phyloP scores from a whole-genome alignment of 164 flowering plant species.

The Sextonia rubra region DNA sequence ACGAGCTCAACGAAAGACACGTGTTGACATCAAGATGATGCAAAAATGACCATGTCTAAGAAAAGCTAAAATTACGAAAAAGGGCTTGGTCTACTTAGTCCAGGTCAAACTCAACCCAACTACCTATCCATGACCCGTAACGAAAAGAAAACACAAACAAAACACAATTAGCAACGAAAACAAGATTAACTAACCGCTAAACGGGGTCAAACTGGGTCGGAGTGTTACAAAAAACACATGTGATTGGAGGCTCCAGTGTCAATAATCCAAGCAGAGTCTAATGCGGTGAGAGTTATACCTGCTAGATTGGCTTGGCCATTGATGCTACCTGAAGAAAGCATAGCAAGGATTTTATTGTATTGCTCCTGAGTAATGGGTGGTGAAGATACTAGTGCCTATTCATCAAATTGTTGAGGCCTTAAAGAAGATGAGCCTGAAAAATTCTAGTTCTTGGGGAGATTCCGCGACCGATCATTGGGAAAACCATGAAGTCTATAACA shows the following conservation, averaged over 20 bases:
- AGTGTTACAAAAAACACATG: neutral
- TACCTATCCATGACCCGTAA: too few species aligned
- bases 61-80: too few species aligned
- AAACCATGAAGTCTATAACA: too few species aligned
- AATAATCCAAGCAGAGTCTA: slow-evolving; percentile 1
- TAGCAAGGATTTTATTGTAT: neutral
- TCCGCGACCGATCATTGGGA: neutral
- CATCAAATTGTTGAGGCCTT: neutral
- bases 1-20: too few species aligned
- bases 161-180: too few species aligned
- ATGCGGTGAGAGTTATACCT: neutral
- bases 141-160: too few species aligned
- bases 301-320: neutral
- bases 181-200: too few species aligned
- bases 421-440: neutral
- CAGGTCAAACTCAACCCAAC: too few species aligned
- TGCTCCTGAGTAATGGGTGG: neutral
- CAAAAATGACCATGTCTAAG: too few species aligned
- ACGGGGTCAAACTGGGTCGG: too few species aligned
- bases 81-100: too few species aligned
- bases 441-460: neutral
- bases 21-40: too few species aligned
- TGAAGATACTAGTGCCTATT: neutral
- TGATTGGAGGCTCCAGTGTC: slow-evolving; percentile 2
- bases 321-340: slow-evolving; percentile 2